phyloP scores from a whole-genome alignment of 768 basidiomycete genomes.

The Termitomyces bulborhizus region DNA sequence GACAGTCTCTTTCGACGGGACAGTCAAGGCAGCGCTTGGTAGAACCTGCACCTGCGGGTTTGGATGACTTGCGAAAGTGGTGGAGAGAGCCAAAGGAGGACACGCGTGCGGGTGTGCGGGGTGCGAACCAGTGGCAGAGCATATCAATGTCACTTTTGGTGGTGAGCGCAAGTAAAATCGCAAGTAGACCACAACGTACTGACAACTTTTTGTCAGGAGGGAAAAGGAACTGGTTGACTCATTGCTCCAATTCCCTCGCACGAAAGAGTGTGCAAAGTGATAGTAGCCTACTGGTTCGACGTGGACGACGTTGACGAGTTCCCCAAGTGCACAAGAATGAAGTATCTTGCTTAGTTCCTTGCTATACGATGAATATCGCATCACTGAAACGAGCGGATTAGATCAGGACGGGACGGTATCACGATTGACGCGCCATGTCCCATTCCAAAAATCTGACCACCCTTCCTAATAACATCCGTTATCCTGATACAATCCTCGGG shows the following conservation, averaged over 20 bases:
- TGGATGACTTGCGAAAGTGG: slow-evolving; percentile 71
- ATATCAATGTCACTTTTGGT: slow-evolving; percentile 73
- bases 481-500: slow-evolving; percentile 71
- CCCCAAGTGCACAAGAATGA: slow-evolving; percentile 64
- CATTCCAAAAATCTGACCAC: slow-evolving; percentile 76
- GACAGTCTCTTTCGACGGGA: slow-evolving; percentile 61
- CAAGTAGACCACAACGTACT: slow-evolving; percentile 39
- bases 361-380: slow-evolving; percentile 85
- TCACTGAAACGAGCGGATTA: slow-evolving; percentile 37
- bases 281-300: slow-evolving; percentile 83
- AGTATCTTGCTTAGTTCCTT: slow-evolving; percentile 64
- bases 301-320: slow-evolving; percentile 77
- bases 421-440: slow-evolving; percentile 62
- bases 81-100: slow-evolving; percentile 85
- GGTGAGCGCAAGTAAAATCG: not conserved
- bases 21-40: slow-evolving; percentile 78
- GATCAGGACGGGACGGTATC: not conserved
- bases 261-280: slow-evolving; percentile 88
- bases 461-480: slow-evolving; percentile 61
- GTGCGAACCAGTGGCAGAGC: slow-evolving; percentile 70
- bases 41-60: slow-evolving; percentile 62
- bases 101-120: slow-evolving; percentile 57
- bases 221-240: slow-evolving; percentile 71
- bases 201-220: slow-evolving; percentile 87
- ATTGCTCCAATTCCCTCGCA: slow-evolving; percentile 74